Conservation (phyloP, 768 basidiomycete species). For the Wakefieldia striispora region DNA sequence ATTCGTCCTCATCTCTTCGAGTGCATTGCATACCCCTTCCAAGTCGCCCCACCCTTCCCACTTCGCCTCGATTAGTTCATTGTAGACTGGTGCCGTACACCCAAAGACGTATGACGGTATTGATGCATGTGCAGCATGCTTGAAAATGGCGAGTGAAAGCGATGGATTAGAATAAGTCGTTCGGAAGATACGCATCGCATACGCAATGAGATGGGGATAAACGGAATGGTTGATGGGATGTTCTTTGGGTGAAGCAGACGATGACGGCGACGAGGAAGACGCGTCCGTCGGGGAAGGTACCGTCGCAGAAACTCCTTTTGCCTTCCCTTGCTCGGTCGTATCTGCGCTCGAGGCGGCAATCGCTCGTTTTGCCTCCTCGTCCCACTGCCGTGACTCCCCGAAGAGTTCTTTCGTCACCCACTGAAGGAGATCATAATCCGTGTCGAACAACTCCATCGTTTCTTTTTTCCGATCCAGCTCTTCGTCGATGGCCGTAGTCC, state of each 20-base stretch:
- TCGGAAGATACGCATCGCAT: slow-evolving; percentile 76
- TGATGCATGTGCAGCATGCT: slow-evolving; percentile 71
- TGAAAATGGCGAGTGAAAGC: slow-evolving; percentile 79
- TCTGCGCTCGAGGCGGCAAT: slow-evolving; percentile 23
- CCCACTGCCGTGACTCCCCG: slow-evolving; percentile 50
- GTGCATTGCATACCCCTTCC: slow-evolving; percentile 63
- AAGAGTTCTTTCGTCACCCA: slow-evolving; percentile 77
- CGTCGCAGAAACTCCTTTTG: neutral
- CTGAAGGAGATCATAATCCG: slow-evolving; percentile 66
- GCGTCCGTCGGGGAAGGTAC: neutral
- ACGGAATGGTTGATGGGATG: slow-evolving; percentile 55
- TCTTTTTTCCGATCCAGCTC: slow-evolving; percentile 69
- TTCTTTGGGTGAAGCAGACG: neutral
- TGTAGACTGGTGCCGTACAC: slow-evolving; percentile 85
- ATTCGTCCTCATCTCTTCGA: slow-evolving; percentile 82
- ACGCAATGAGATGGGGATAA: slow-evolving; percentile 75
- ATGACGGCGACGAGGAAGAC: neutral
- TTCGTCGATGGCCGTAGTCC: slow-evolving; percentile 51
- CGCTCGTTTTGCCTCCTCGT: slow-evolving; percentile 43
- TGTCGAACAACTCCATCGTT: slow-evolving; percentile 65
- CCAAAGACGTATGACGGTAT: slow-evolving; percentile 85
- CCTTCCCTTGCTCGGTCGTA: neutral
- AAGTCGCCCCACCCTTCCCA: slow-evolving; percentile 87
- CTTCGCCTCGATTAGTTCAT: slow-evolving; percentile 81
- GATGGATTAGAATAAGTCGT: slow-evolving; percentile 78